Evolutionary conservation across 2,329 filamentous ascomycete genomes (phyloP), one percentile per base, ranked within the genome.

Genomic region (Monilinia fructicola): DNA sequence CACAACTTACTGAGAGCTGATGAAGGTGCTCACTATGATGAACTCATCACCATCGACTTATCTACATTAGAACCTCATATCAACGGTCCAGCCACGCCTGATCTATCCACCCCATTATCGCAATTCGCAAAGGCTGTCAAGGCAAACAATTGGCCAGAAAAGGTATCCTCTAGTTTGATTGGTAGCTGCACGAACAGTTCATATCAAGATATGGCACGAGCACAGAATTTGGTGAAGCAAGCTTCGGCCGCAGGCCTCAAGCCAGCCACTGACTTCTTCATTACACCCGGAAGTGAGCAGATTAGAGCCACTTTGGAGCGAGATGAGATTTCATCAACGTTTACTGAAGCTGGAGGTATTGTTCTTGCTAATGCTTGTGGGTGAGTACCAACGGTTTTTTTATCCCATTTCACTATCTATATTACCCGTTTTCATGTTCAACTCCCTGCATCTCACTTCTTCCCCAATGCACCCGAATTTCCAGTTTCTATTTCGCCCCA

Each of bases 101-200:
- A 99, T 77, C 84, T 99, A 71, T 95, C 94, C 4, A 97, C 93
- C 0, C 94, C 95, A 5, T 81, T 99, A 65, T 97, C 93, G 59
- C 85, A 89, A 76, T 99, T 99, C 82, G 92, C 93, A 76, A 85
- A 91, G 67, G 88, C 90, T 2, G 92, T 97, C 28, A 84, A 90
- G 78, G 84, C 90, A 73, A 92, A 97, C 78, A 82, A 90, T 61
- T 99, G 95, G 95, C 95, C 95, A 2, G 86, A 91, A 76, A 92
- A 89, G 70, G 90, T 99, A 69, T 95, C 93, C 16, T 94, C 95
- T 35, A 93, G 93, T 62, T 85, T 99, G 65, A 99, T 99, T 76
- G 95, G 95, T 68, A 97, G 93, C 81, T 99, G 95, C 83, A 99
- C 95, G 61, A 99, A 99, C 84, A 96, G 92, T 78, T 98, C 95